These are phyloP conservation scores for Funneliformis geosporum DNA, from an alignment of 192 early-diverging fungal genomes.

Conservation along the genomic window DNA sequence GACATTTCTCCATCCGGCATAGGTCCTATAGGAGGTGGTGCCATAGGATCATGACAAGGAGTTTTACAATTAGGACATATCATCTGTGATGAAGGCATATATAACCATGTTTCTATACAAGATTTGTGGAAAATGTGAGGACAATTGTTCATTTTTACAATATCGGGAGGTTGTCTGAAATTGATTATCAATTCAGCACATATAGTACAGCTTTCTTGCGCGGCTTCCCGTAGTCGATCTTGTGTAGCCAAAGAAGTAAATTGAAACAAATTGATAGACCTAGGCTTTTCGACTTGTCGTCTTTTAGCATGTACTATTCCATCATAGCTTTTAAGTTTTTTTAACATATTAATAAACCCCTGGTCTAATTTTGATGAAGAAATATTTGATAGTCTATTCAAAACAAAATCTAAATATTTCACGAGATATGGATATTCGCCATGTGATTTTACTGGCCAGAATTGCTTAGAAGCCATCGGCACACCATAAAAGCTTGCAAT, in stretches of 20 bases:
- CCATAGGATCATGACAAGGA: slow-evolving; percentile 20
- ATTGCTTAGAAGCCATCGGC: not conserved
- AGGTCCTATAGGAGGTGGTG: slow-evolving; percentile 34
- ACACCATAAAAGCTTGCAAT: not conserved
- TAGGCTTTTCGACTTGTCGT: not conserved
- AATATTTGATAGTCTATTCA: not conserved
- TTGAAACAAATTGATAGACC: slow-evolving; percentile 6
- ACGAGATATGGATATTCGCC: not conserved
- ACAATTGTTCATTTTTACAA: slow-evolving; percentile 27
- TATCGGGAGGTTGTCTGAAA: not conserved
- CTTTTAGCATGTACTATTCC: slow-evolving; percentile 18
- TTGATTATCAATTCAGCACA: slow-evolving; percentile 3
- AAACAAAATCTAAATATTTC: slow-evolving; percentile 16
- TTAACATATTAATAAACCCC: slow-evolving; percentile 6
- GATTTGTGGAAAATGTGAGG: slow-evolving; percentile 24
- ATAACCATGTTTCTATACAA: slow-evolving; percentile 24
- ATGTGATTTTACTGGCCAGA: slow-evolving; percentile 1
- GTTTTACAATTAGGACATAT: slow-evolving; percentile 28
- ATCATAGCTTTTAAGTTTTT: slow-evolving; percentile 4
- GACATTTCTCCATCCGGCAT: slow-evolving; percentile 43
- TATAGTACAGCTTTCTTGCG: slow-evolving; percentile 15
- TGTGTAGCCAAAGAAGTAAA: not conserved
- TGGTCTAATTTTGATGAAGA: not conserved
- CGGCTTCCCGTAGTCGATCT: slow-evolving; percentile 13
- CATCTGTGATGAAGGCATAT: slow-evolving; percentile 16